Evolutionary conservation across 2,329 filamentous ascomycete species (phyloP), one percentile per base, ranked within the genome.

Genomic region (Trichoderma polysporum): DNA sequence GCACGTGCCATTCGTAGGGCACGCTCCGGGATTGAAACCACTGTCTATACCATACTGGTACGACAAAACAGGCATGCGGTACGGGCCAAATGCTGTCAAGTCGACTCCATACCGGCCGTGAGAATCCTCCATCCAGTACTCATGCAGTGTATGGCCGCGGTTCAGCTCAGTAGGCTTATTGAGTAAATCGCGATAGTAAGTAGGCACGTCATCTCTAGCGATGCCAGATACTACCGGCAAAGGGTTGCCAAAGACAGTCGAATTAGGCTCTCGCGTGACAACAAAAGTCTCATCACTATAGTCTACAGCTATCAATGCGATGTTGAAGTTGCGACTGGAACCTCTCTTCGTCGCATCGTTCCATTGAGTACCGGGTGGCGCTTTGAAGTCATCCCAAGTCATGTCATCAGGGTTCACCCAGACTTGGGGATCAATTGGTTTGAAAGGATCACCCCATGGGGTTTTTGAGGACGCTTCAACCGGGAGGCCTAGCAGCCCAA

Each of bases 51-150:
- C 84, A 58, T 86, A 85, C 69, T 85, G 82, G 66, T 80, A 85
- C 1, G 79, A 79, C 31, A 77, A 75, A 2, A 74, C 73, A 1
- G 84, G 84, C 73, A 86, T 75, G n/a, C 76, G 75, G 66, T 86
- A 86, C 0, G 83, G 78, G 0, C 84, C 84, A 66, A 85, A 86
- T 0, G 81, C 80, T 0, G 83, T 85, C 72, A 86, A 69, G 66
- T 85, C 81, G 9, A 85, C 84, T 15, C 84, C 84, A 67, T 81
- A 86, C 19, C 80, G 78, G 2, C 84, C 84, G 13, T 78, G 81
- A 1, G 82, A 84, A 72, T 86, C 84, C 61, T 83, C 83, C 83
- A 85, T 86, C 84, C 84, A 86, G 71, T 86, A 86, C 73, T 86
- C 83, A 67, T 86, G 84, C 2, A 86, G 75, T 2, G 84, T 86